Evolutionary conservation across 306 rosid species (phyloP).

Genomic region (Cicer arietinum): DNA sequence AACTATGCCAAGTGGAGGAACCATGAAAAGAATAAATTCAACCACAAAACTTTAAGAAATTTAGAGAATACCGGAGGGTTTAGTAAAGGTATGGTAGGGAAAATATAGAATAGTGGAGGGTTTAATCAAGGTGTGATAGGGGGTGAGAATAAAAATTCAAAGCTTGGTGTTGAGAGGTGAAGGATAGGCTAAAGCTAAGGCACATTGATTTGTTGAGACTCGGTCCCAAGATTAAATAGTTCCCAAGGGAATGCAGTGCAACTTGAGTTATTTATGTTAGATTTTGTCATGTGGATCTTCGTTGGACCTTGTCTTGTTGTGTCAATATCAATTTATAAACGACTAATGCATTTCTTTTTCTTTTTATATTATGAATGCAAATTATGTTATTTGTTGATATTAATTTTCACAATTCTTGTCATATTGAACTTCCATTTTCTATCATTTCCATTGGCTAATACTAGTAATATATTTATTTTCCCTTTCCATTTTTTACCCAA

Average conservation of each 20-base stretch:
- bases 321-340: constrained; percentile 17
- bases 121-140: constrained; percentile 12
- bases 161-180: background rate
- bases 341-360: constrained; percentile 39
- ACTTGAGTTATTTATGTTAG: constrained; percentile 9
- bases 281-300: background rate
- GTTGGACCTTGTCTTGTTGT: constrained; percentile 19
- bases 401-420: constrained; percentile 26
- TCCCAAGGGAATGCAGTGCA: background rate
- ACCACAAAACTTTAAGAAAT: background rate
- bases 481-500: constrained; percentile 44
- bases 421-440: constrained; percentile 10
- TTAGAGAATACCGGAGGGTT: constrained; percentile 4
- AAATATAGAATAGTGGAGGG: background rate
- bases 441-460: constrained; percentile 41
- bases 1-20: background rate
- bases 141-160: background rate
- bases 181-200: constrained; percentile 26
- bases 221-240: constrained; percentile 1
- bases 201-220: constrained; percentile 22
- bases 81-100: constrained; percentile 8
- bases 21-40: constrained; percentile 14
- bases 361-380: constrained; percentile 24
- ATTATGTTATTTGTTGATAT: constrained; percentile 1
- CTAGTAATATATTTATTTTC: constrained; percentile 25